phyloP scores from a whole-genome alignment of 2,329 filamentous ascomycete genomes.

The Aspergillus caelatus region DNA sequence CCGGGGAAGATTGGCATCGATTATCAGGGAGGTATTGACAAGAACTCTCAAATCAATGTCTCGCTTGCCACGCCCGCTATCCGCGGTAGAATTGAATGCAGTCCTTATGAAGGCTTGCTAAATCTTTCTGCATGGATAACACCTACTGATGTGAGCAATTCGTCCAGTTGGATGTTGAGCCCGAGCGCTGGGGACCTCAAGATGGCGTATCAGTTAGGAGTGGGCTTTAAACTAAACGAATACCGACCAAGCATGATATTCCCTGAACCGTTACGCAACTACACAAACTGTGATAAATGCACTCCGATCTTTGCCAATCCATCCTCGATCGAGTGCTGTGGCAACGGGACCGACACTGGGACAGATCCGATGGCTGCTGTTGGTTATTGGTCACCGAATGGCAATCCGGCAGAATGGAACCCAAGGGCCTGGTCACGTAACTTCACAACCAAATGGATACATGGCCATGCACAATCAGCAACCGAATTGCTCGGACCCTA shows the following conservation, averaged over 20 bases:
- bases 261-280: conserved; percentile 1
- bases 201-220: background rate
- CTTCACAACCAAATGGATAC: conserved; percentile 1
- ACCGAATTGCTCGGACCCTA: too few relatives aligned
- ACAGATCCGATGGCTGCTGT: background rate
- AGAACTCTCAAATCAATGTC: conserved; percentile 1
- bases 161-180: background rate
- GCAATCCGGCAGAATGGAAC: background rate
- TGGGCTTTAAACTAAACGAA: background rate
- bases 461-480: background rate
- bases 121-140: background rate
- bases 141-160: background rate
- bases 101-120: background rate
- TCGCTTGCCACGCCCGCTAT: background rate
- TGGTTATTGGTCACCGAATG: conserved; percentile 4
- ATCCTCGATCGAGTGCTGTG: background rate
- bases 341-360: background rate
- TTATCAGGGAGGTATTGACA: background rate
- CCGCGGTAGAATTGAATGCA: conserved; percentile 1
- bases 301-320: conserved; percentile 6
- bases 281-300: background rate
- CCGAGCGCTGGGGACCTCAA: background rate
- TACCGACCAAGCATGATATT: conserved; percentile 3
- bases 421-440: background rate
- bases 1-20: background rate